Evolutionary conservation across 2,329 filamentous ascomycete genomes (phyloP), one percentile per base, ranked within the genome.

Genomic region (Colletotrichum caudatum): DNA sequence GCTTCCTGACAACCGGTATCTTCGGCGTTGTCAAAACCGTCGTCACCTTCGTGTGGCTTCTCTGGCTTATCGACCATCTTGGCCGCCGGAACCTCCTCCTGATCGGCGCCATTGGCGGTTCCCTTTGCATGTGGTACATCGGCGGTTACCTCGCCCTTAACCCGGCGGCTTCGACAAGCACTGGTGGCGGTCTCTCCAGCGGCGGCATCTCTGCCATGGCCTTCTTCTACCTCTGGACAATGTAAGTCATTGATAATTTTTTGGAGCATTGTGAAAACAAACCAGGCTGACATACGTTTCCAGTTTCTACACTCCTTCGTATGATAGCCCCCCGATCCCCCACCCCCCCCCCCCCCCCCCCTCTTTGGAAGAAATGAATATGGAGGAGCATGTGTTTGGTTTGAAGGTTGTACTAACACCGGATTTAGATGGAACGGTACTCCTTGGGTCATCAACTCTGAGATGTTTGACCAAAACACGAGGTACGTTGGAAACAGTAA

Each of bases 21-120:
- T 94, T 93, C 75, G 93, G 92, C 60, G 90, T 94, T 1, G 91
- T 94, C 77, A 94, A 94, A 84, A 93, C 91, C 0, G 80, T 86
- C 0, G 80, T 92, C 51, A 93, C 92, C 0, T 79, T 94, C 39
- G 71, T 94, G 73, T 94, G 91, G 90, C 84, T 93, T 18, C 82
- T 93, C 71, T 89, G 87, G 78, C 84, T 93, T 57, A 90, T 93
- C 73, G 92, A 94, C 78, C 87, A 85, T 54, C 73, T 84, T 18
- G 85, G 85, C 37, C 84, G 84, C 4, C 84, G 84, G 66, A 88
- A 86, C 29, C 85, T 94, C 23, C 86, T 94, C 63, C 86, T 94
- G 79, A 83, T 87, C 73, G 92, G 92, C 66, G 90, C 82, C 53
- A 69, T 82, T 18, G 84, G 84, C 65, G 90, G 90, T 14, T 86